Evolutionary conservation across 2,329 filamentous ascomycete species (phyloP).

Genomic region (Bipolaris sorokiniana): DNA sequence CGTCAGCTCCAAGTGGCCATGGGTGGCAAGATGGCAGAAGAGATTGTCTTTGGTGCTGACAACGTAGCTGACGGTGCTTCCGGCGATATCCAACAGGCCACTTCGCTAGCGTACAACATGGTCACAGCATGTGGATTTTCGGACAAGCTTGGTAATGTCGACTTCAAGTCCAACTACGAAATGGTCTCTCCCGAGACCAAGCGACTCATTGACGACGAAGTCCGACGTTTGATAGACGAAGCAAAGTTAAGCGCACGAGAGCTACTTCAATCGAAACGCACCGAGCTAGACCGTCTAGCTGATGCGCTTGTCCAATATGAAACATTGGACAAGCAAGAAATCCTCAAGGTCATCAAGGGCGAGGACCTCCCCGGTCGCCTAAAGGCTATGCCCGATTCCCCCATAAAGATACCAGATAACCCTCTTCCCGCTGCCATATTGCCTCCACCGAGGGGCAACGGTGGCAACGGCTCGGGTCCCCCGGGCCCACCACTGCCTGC

Average conservation of each 20-base stretch:
- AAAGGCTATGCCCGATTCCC: slow-evolving; percentile 61
- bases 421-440: slow-evolving; percentile 21
- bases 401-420: slow-evolving; percentile 71
- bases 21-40: slow-evolving; percentile 88
- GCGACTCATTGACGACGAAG: slow-evolving; percentile 84
- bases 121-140: slow-evolving; percentile 92
- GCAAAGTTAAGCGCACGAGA: slow-evolving; percentile 74
- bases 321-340: slow-evolving; percentile 86
- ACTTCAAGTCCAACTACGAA: slow-evolving; percentile 81
- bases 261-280: slow-evolving; percentile 75
- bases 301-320: slow-evolving; percentile 93
- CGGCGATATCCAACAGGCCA: slow-evolving; percentile 81
- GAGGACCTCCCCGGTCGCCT: slow-evolving; percentile 78
- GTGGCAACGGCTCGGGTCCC: slow-evolving; percentile 19
- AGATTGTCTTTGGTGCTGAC: slow-evolving; percentile 89
- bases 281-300: slow-evolving; percentile 85
- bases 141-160: slow-evolving; percentile 83
- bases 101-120: slow-evolving; percentile 82
- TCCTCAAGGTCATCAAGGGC: slow-evolving; percentile 85
- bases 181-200: slow-evolving; percentile 85
- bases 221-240: slow-evolving; percentile 82
- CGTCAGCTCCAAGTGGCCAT: slow-evolving; percentile 80
- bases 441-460: slow-evolving; percentile 27
- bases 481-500: slow-evolving; percentile 28
- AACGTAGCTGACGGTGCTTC: slow-evolving; percentile 90